Base-by-base conservation (phyloP, 2,329 filamentous ascomycete genomes). In the Fusarium sp. region DNA sequence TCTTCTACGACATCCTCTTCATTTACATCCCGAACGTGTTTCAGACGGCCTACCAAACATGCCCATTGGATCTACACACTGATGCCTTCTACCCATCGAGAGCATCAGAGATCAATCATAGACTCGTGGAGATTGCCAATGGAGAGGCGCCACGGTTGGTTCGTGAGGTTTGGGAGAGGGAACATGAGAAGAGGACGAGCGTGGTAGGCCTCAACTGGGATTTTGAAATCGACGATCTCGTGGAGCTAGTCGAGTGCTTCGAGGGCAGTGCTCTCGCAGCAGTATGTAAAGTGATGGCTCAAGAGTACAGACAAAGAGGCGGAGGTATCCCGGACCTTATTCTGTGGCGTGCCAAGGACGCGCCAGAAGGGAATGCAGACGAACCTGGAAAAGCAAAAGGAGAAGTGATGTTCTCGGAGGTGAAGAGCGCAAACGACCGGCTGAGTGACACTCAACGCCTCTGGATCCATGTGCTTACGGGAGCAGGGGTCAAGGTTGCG, bases 11-110 rank as follows among this genome's bases (percentile, higher is more conserved):
- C 79, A 88, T 98, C 24, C 83, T 99, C 8, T 98, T 98, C 80
- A 85, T 94, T 26, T 97, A 97, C 79, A 88, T 98, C 7, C 95
- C 96, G 26, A 97, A 98, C 73, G 95, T 99, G 57, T 99, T 99
- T 79, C 95, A 98, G 78, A 99, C 96, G 7, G 89, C 92, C 1
- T 99, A 93, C 77, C 96, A 99, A 80, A 97, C 94, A 0, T 97
- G 94, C 75, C 96, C 96, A 1, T 83, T 99, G 5, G 96, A 99
- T 78, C 83, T 99, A 7, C 92, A 97, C 77, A 97, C 95, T 0
- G 96, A 99, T 77, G 90, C 92, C 4, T 99, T 99, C 82, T 98
- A 93, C 76, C 88, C 93, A 0, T 89, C 91, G 1, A 88, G 96
- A n/a, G 89, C 92, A 36, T 94, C 91, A 6, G 95, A 97, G 81